Evolutionary conservation across 371 early-diverging fungal species (phyloP), one percentile per base, ranked within the genome.

Genomic region (Coemansia sp.): DNA sequence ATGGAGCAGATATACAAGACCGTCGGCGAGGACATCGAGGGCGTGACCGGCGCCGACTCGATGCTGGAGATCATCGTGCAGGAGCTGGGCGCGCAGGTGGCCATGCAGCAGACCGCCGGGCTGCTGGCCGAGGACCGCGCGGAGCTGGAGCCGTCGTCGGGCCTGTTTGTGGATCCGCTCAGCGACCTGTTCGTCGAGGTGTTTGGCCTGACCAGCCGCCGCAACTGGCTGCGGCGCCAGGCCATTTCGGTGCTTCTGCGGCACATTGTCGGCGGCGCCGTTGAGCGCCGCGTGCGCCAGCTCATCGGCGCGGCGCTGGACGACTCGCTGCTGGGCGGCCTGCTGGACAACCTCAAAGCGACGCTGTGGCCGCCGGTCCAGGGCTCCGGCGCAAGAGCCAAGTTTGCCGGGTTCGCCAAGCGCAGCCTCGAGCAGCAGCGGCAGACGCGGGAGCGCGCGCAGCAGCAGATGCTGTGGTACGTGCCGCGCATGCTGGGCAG

Each of bases 181-280:
- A 84, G 89, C 64, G 93, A 92, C 60, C 74, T 94, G 43, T 87
- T 95, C 63, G 84, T 91, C 55, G 94, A 94, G 74, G 74, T 91
- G 56, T 95, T 95, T 80, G 94, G 93, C 37, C 79, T 95, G 32
- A 87, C 88, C 69, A 89, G 86, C 56, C 87, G 87, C 62, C 90
- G 88, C 69, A 94, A 92, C 64, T 94, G 92, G 92, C 77, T 94
- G 38, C 81, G 94, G 32, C 83, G 91, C 51, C 90, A 92, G 60
- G 94, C 95, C 0, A 84, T 95, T 10, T 87, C 87, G 5, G 84
- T 93, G 14, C 82, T 94, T 2, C 66, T 94, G 49, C 92, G 93
- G 51, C 91, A 91, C 51, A 84, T 95, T 2, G 78, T 94, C 43
- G 93, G 93, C 59, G 93, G 90, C 40, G 85, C 92, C 0, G 87